Evolutionary conservation across 768 basidiomycete species (phyloP).

Genomic region (Psilocybe sp.): DNA sequence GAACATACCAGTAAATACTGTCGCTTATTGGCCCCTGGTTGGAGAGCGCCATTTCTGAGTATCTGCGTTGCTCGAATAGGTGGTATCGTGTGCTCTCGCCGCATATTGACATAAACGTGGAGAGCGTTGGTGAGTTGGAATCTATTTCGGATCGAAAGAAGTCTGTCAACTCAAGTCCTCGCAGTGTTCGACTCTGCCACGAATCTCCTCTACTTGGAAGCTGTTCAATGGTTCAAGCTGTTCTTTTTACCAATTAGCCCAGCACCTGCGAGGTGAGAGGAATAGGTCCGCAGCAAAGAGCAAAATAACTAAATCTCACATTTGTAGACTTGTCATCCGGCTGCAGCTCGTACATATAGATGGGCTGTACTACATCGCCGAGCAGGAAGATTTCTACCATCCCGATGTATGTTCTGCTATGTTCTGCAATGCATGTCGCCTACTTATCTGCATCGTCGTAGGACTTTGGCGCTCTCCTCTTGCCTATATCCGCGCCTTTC

Average conservation of each 20-base stretch:
- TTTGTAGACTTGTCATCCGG: slow-evolving; percentile 43
- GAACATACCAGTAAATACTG: slow-evolving; percentile 51
- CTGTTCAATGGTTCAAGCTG: slow-evolving; percentile 52
- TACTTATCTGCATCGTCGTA: slow-evolving; percentile 10
- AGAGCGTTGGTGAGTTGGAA: slow-evolving; percentile 39
- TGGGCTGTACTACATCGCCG: slow-evolving; percentile 40
- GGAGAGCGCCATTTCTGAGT: neutral
- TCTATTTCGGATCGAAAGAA: too few species aligned
- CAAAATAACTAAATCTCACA: neutral
- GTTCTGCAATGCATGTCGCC: neutral
- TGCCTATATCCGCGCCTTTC: slow-evolving; percentile 40
- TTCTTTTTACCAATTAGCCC: slow-evolving; percentile 43
- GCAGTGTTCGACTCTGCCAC: slow-evolving; percentile 47
- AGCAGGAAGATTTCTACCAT: slow-evolving; percentile 61
- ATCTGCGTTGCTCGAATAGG: slow-evolving; percentile 22
- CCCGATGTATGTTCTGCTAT: slow-evolving; percentile 36
- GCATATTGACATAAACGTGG: slow-evolving; percentile 35
- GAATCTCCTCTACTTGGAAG: slow-evolving; percentile 46
- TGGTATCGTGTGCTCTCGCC: slow-evolving; percentile 69
- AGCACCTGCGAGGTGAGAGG: slow-evolving; percentile 41
- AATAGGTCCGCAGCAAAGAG: neutral
- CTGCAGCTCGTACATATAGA: slow-evolving; percentile 46
- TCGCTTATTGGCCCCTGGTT: neutral
- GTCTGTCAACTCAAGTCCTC: too few species aligned
- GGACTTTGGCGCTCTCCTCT: slow-evolving; percentile 41